Base-by-base conservation (phyloP, 2,329 filamentous ascomycete genomes). In the Botrytis medusae region DNA sequence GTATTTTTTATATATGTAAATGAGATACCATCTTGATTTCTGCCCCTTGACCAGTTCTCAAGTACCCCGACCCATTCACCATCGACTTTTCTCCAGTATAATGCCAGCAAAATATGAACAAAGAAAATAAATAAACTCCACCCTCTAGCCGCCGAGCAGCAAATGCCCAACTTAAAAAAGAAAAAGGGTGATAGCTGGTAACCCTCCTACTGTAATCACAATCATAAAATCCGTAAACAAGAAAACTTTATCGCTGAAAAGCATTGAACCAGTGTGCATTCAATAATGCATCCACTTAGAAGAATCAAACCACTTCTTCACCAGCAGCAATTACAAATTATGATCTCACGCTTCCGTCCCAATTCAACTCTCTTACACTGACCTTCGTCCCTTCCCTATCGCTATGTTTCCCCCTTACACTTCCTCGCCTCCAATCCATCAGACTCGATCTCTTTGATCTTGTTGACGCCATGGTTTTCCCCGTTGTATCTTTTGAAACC, bases 211-310 rank as follows among this genome's bases (percentile, higher is more conserved):
- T 42, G 65, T 59, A 69, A 57, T 57, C 48, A 42, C 51, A 69
- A 68, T 72, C 71, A 59, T 72, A 69, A 72, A 40, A 61, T 72
- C 62, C 71, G 59, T 72, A 72, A 69, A 40, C 16, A 72, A 72
- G 20, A 29, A 69, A 70, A 57, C 32, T 59, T 29, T 67, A 10
- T 46, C 71, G 40, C 71, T 69, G 62, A 72, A 72, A 60, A 59
- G 37, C 51, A 72, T 72, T 51, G 71, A 62, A 59, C 37, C 37
- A 46, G 34, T 40, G 54, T 68, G 40, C 71, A 60, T 34, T 42
- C 40, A 60, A 40, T 16, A 59, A 72, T 68, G 71, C 71, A 68
- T 68, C 22, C 62, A 57, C 54, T 72, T 32, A 14, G 32, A 59
- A 72, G 44, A 69, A 59, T 57, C 22, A 48, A 57, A 69, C 25